These are phyloP conservation scores for Kwoniella shandongensis DNA, from an alignment of 768 basidiomycete species.

Conservation along the genomic window DNA sequence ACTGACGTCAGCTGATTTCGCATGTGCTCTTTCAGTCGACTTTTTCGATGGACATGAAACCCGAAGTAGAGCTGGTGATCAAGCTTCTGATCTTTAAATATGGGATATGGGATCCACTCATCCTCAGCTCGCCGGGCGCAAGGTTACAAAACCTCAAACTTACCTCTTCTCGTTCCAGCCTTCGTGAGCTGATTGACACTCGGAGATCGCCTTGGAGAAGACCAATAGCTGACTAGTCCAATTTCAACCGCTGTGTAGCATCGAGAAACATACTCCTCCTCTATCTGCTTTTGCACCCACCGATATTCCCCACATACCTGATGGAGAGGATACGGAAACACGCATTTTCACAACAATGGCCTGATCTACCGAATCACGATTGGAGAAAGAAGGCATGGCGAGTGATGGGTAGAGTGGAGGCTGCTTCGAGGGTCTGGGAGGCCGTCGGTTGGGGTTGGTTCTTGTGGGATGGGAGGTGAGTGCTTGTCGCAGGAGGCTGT, in stretches of 20 bases:
- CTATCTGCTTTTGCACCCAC: slow-evolving; percentile 65
- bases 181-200: slow-evolving; percentile 13
- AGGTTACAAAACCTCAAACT: slow-evolving; percentile 40
- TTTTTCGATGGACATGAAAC: slow-evolving; percentile 66
- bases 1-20: not conserved
- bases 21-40: slow-evolving; percentile 57
- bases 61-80: slow-evolving; percentile 64
- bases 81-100: slow-evolving; percentile 35
- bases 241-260: slow-evolving; percentile 46
- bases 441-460: slow-evolving; percentile 79
- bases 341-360: slow-evolving; percentile 84
- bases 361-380: slow-evolving; percentile 81
- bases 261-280: slow-evolving; percentile 64
- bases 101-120: slow-evolving; percentile 22
- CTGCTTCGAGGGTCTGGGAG: slow-evolving; percentile 63
- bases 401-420: slow-evolving; percentile 66
- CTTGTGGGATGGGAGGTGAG: slow-evolving; percentile 80
- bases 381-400: slow-evolving; percentile 72
- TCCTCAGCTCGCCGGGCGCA: slow-evolving; percentile 42
- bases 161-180: slow-evolving; percentile 4
- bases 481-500: slow-evolving; percentile 20
- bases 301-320: slow-evolving; percentile 74
- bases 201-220: too few species aligned
- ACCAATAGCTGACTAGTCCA: too few species aligned
- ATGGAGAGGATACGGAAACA: slow-evolving; percentile 70